phyloP scores from a whole-genome alignment of 352 stramenopile genomes.

The Pythium coloratum region DNA sequence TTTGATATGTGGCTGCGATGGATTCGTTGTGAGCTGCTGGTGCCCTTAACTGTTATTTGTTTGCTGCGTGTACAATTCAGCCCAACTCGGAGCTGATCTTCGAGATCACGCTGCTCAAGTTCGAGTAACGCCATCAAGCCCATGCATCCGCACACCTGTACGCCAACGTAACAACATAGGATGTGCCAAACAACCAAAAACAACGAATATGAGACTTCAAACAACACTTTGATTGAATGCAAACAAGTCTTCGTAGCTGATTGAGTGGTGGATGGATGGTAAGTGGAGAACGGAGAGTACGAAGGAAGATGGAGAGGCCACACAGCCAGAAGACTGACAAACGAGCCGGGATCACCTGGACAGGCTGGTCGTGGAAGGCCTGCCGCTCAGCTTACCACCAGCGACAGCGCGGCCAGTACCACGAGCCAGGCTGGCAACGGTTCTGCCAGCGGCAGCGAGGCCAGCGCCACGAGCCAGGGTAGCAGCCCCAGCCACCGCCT shows the following conservation, averaged over 20 bases:
- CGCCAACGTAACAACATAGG: too few relatives aligned
- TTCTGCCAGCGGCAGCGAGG: constrained; percentile 4
- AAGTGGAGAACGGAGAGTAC: not conserved
- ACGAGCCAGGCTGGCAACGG: constrained; percentile 13
- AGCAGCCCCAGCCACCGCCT: constrained; percentile 23
- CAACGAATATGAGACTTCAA: not conserved
- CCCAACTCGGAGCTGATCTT: constrained; percentile 91
- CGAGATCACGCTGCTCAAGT: constrained; percentile 92
- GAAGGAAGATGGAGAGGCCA: not conserved
- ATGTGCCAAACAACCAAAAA: too few relatives aligned
- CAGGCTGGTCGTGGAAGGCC: not conserved
- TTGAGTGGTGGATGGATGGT: not conserved
- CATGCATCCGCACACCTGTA: too few relatives aligned
- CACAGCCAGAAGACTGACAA: not conserved
- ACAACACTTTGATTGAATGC: not conserved
- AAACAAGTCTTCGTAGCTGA: not conserved
- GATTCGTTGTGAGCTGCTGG: constrained; percentile 17
- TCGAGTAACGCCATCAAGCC: constrained; percentile 36
- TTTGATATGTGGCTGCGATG: not conserved
- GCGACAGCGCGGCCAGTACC: constrained; percentile 14
- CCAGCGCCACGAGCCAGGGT: constrained; percentile 21
- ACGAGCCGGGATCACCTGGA: not conserved
- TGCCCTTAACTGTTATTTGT: constrained; percentile 38
- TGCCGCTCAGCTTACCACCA: constrained; percentile 6
- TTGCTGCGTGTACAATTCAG: constrained; percentile 74